These are phyloP conservation scores for Pseudonectria foliicola DNA, from an alignment of 2,329 filamentous ascomycete species.

Conservation along the genomic window DNA sequence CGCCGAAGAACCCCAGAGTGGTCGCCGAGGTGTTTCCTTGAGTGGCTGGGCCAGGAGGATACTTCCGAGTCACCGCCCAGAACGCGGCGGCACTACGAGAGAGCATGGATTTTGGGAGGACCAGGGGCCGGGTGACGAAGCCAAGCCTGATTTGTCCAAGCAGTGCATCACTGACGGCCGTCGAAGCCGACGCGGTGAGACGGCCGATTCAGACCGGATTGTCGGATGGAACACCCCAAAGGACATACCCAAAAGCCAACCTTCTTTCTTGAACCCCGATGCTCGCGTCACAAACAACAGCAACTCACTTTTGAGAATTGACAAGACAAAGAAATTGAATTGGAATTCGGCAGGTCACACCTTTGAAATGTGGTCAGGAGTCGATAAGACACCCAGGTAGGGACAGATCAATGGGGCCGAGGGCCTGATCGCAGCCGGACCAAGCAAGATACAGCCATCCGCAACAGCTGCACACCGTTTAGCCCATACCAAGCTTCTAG, in stretches of 20 bases:
- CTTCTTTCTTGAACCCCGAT: too few species aligned
- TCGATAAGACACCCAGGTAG: constrained; percentile 3
- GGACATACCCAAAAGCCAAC: constrained; percentile 12
- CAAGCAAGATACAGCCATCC: not conserved
- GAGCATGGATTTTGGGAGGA: constrained; percentile 23
- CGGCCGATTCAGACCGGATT: constrained; percentile 24
- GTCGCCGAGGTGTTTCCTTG: constrained; percentile 22
- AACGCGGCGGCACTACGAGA: constrained; percentile 43
- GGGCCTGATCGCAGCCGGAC: too few species aligned
- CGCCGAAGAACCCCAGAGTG: constrained; percentile 1
- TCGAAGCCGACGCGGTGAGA: constrained; percentile 11
- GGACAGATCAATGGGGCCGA: not conserved
- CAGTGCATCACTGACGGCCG: constrained; percentile 9
- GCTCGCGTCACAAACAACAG: not conserved
- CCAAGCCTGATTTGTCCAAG: not conserved
- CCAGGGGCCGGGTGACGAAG: constrained; percentile 6
- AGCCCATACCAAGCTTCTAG: constrained; percentile 8
- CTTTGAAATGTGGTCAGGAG: constrained; percentile 1
- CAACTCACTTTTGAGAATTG: not conserved
- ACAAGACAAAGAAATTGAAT: constrained; percentile 11
- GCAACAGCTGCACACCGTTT: not conserved
- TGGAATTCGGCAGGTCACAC: constrained; percentile 10
- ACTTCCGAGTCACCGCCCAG: constrained; percentile 41
- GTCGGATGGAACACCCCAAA: constrained; percentile 30
- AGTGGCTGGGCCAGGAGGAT: constrained; percentile 37